Evolutionary conservation across 306 rosid species (phyloP), one percentile per base, ranked within the genome.

Genomic region (Lotus japonicus): DNA sequence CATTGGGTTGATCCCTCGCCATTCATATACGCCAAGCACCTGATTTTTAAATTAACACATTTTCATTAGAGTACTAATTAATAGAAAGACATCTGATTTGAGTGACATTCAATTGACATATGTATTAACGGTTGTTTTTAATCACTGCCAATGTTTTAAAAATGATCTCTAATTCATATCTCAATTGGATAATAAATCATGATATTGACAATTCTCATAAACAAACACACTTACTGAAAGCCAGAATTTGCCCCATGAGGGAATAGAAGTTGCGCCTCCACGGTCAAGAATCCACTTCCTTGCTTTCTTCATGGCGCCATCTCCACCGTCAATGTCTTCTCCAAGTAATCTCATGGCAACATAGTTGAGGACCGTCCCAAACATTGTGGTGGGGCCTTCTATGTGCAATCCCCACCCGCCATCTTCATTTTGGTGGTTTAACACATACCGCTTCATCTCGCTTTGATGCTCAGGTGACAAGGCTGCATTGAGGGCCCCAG

Each of bases 371-470:
- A 69, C 78, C 38, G 90, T 88, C 26, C 89, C 58, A n/a, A 90
- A 80, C 97, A 88, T 90, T 36, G 83, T 84, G 85, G 95, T 90
- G 1, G 31, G 26, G 12, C 97, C 97, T 73, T 86, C 97, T 74
- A 90, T 86, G 43, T 90, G 97, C 51, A 90, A 69, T 71, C 97
- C 97, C 97, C 97, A 90, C 15, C 90, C 97, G 35, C 97, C 95
- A 81, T 90, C 97, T 68, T 61, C 26, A 56, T 86, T 90, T 92
- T 86, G 95, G 56, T 88, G 95, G 68, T 88, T 88, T 23, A 83
- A 81, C 0, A 84, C 36, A 65, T 90, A 86, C 14, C 92, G 95
- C n/a, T 77, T 45, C 19, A 84, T 84, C 80, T 90, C 90, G 0
- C 6, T 70, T 41, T 62, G 87, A 78, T 90, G 95, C 23, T 84